Base-by-base conservation (phyloP, 106 monocot species). In the Hemerocallis citrina region DNA sequence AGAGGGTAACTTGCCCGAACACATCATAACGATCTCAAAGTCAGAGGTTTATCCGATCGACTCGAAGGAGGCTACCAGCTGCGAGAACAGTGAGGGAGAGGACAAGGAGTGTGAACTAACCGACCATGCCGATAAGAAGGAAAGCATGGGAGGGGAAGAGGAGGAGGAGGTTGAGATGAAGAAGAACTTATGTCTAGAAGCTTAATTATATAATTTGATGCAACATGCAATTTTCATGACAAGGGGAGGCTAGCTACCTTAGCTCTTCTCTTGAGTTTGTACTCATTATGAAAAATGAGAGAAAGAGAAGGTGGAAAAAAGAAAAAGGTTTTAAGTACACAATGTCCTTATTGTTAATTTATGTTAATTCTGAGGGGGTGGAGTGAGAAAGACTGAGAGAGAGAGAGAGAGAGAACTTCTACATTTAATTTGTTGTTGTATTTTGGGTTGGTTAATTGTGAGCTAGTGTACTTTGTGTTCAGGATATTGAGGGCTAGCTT, bases 41-140 rank as follows among this genome's bases (percentile, higher is more conserved):
- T 41, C 61, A 6, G 61, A 61, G 15, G 61, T 61, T 41, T 30
- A 44, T 14, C 61, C 43, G 5, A 44, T 61, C 16, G 61, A 44
- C 7, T 1, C 39, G 23, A 59, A 38, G 13, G 14, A 50, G 22
- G 58, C n/a, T n/a, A n/a, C n/a, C n/a, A n/a, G n/a, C n/a, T n/a
- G n/a, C 37, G 37, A 11, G 37, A 6, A 24, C 43, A 30, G 8
- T 7, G 29, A 31, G 30, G 39, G 23, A 40, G 38, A 39, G 6
- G 30, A 9, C 40, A 44, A 61, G 21, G 61, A 38, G 34, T 31
- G 41, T 44, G 61, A 61, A 43, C 28, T 44, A 44, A 61, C 61
- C 34, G 11, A 57, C 57, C 9, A 50, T 27, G 54, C 4, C 31
- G 28, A 1, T 22, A 34, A 36, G 14, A 39, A 59, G 17, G 39